phyloP scores from a whole-genome alignment of 306 rosid species.

The Ormosia emarginata region DNA sequence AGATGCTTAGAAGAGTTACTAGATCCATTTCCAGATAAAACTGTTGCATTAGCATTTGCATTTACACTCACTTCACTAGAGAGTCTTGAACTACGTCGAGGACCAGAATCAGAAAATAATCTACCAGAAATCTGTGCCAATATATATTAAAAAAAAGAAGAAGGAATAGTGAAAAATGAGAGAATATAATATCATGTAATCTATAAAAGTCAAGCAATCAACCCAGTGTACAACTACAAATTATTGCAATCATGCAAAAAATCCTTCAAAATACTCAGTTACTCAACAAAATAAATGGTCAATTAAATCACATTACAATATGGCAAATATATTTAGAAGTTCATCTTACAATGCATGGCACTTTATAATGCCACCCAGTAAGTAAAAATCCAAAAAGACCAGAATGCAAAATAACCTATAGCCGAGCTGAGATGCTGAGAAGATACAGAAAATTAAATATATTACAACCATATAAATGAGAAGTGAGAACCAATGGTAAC shows the following conservation, averaged over 20 bases:
- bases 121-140: conserved; percentile 74
- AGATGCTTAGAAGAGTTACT: conserved; percentile 73
- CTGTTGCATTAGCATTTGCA: conserved; percentile 53
- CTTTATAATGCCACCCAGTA: not conserved
- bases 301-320: not conserved
- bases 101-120: conserved; percentile 90
- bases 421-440: not conserved
- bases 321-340: not conserved
- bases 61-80: conserved; percentile 65
- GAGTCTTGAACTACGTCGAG: conserved; percentile 86
- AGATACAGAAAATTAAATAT: conserved; percentile 2
- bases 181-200: not conserved
- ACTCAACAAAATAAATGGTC: not conserved
- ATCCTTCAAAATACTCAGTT: not conserved
- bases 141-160: not conserved
- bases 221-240: not conserved
- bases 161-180: not conserved
- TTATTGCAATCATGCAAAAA: conserved; percentile 16
- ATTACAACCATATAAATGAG: not conserved
- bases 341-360: not conserved
- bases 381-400: not conserved
- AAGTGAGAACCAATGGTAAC: too few relatives aligned
- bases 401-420: conserved; percentile 14
- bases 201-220: conserved; percentile 1
- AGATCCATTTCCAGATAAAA: conserved; percentile 70